Conservation (phyloP, 2,329 filamentous ascomycete species). For the Xylariales sp. region DNA sequence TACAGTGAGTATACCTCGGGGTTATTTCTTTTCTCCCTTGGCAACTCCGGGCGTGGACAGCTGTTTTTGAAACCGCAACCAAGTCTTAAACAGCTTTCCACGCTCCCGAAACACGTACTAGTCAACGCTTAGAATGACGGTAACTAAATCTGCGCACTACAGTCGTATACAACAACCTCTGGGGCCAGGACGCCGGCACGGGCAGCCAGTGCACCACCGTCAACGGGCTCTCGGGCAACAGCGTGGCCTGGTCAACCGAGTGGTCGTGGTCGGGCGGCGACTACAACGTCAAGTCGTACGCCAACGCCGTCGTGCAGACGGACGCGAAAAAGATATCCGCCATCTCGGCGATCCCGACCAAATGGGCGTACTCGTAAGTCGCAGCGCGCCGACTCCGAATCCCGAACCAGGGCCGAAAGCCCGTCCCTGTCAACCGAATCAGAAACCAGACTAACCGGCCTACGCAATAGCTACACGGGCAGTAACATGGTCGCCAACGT, state of each 20-base stretch:
- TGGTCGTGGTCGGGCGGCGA: conserved; percentile 58
- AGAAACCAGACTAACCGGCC: neutral
- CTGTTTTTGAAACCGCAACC: no score
- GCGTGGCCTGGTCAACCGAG: conserved; percentile 56
- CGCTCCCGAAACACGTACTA: neutral
- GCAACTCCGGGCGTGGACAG: neutral
- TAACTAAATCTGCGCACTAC: neutral
- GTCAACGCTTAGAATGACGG: neutral
- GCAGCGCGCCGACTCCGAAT: neutral
- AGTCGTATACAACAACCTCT: conserved; percentile 64
- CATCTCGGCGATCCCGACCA: conserved; percentile 53
- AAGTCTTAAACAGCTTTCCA: neutral
- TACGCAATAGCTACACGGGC: conserved; percentile 58
- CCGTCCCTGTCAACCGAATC: neutral
- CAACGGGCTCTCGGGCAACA: conserved; percentile 50
- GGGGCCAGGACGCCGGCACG: conserved; percentile 55
- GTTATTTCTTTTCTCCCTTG: neutral
- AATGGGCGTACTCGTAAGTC: conserved; percentile 55
- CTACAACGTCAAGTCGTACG: conserved; percentile 59
- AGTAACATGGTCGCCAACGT: conserved; percentile 65
- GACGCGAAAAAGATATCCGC: conserved; percentile 51
- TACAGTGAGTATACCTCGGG: conserved; percentile 49
- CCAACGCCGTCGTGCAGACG: conserved; percentile 55
- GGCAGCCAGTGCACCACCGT: conserved; percentile 59
- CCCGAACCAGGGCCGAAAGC: neutral